phyloP scores from a whole-genome alignment of 1,139 yeast genomes.

The Cylindricascospora bacillispora region DNA sequence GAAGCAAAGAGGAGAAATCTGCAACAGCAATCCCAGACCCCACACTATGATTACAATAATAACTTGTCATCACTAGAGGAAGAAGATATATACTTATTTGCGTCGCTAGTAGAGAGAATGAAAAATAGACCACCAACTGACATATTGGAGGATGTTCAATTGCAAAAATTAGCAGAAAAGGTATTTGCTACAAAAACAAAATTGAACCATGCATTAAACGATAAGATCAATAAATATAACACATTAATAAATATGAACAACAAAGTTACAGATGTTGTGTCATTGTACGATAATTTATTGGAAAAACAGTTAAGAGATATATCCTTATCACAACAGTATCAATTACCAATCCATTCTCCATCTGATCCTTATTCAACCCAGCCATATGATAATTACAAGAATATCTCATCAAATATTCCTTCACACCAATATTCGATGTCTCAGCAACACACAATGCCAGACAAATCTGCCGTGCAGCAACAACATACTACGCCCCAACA shows the following conservation, averaged over 20 bases:
- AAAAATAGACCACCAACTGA: slow-evolving; percentile 41
- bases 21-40: slow-evolving; percentile 12
- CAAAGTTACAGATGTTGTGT: slow-evolving; percentile 65
- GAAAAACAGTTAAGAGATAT: slow-evolving; percentile 41
- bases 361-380: slow-evolving; percentile 12
- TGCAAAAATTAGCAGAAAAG: slow-evolving; percentile 52
- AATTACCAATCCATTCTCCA: slow-evolving; percentile 18
- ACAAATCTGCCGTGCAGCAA: too few species aligned
- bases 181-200: slow-evolving; percentile 64
- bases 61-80: slow-evolving; percentile 66
- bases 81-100: slow-evolving; percentile 61
- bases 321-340: slow-evolving; percentile 20
- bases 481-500: too few species aligned
- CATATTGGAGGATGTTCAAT: slow-evolving; percentile 45
- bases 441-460: too few species aligned
- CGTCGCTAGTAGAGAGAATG: slow-evolving; percentile 48
- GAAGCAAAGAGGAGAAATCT: slow-evolving; percentile 23
- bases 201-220: slow-evolving; percentile 50
- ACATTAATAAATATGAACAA: slow-evolving; percentile 64
- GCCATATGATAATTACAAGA: slow-evolving; percentile 1
- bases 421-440: too few species aligned
- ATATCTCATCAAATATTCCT: slow-evolving; percentile 3
- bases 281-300: slow-evolving; percentile 65
- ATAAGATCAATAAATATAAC: slow-evolving; percentile 56
- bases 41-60: slow-evolving; percentile 29